Base-by-base conservation (phyloP, 371 early-diverging fungal genomes). In the Mucor saturninus region DNA sequence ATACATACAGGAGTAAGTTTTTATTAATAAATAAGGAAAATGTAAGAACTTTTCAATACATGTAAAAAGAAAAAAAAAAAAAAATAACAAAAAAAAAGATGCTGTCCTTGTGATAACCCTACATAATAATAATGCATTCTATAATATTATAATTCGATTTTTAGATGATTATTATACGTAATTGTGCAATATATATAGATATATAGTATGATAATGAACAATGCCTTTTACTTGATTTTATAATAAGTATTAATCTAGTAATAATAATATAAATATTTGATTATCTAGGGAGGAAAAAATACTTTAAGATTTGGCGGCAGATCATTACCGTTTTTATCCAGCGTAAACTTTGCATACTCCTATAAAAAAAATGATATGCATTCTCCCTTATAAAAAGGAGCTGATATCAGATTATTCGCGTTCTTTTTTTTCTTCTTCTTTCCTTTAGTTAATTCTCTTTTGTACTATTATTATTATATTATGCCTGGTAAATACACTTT, bases 291-390 rank as follows among this genome's bases (percentile, higher is more conserved):
- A 30, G 21, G 21, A 2, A 50, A 50, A 26, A 28, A 21, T 39
- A 21, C 40, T 55, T 55, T 42, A 29, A 56, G 45, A 43, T 56
- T 56, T 56, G 57, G 57, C 57, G 57, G 57, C 57, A 56, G 57
- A 56, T 56, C 57, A 56, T 56, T 56, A 35, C 45, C 57, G 11
- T 29, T 42, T 53, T 55, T 42, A 40, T 40, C 55, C 26, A 14
- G 26, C 8, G 45, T 56, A 2, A 15, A 35, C 6, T 35, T 35
- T 35, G 35, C 11, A 32, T 13, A 32, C 28, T 55, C 30, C 40
- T 40, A 40, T 42, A 40, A 35, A 35, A 40, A 35, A 35, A 35
- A 35, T 35, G 6, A 35, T 13, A 42, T 55, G 42, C 21, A 42
- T 55, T 50, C 21, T 11, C 21, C 50, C 48, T 50, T 30, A 50